Evolutionary conservation across 257 asterid species (phyloP), one percentile per base, ranked within the genome.

Genomic region (Cynanchum wilfordii): DNA sequence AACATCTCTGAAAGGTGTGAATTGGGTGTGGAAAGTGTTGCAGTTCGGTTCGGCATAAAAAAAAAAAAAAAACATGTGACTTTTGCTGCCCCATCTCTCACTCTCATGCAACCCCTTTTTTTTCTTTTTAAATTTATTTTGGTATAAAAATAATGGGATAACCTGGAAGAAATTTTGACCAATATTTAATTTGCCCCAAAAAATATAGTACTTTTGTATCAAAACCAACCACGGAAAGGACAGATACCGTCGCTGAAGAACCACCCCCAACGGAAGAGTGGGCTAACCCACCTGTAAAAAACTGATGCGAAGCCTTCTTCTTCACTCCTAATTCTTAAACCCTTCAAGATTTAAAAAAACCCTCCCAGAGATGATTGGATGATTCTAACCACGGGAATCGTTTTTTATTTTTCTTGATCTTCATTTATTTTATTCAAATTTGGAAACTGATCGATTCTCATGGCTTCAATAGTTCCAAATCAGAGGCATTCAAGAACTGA

Each of bases 401-500:
- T 40, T 55, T 40, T 44, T 36, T 16, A 44, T 71, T 57, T 51
- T 1, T 16, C 38, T 33, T 60, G 11, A 27, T 6, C 0, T 17
- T 65, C 60, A 12, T 40, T 19, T 42, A 3, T 9, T 54, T 56
- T 54, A 49, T 68, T 30, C 24, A 55, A 27, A 33, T n/a, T 24
- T 65, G 20, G 38, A 33, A 16, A 70, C 45, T 17, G 47, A 17
- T 71, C 42, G 9, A 25, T 5, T 40, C 44, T 30, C 10, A 78
- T 73, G 84, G 80, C 74, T 30, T 65, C 80, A 10, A 0, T 38
- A 15, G 38, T 52, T 54, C 78, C 87, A 50, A 78, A 47, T 67
- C 87, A 76, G 36, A 75, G 84, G 22, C 68, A 68, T 24, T 60
- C 68, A 0, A 74, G 74, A 29, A 36, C 55, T 20, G 82, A 81